Conservation (phyloP, 345 rosid genomes). For the Lepidium sativum region DNA sequence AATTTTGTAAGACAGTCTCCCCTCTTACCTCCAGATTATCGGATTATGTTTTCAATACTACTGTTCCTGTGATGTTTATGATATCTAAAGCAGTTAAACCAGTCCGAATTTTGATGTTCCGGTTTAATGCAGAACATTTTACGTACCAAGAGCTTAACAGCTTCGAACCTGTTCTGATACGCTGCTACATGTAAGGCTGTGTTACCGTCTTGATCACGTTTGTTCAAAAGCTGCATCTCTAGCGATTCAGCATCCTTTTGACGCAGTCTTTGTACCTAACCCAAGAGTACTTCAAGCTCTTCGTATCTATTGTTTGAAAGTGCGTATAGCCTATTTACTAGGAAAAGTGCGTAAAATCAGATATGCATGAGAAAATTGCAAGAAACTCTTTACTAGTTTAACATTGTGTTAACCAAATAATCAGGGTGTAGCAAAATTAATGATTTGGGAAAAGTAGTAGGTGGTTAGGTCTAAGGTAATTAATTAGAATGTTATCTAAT, state of each 20-base stretch:
- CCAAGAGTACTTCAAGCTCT: constrained; percentile 17
- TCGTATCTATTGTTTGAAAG: neutral
- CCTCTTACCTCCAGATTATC: neutral
- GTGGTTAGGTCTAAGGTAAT: too few relatives aligned
- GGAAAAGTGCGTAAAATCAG: too few relatives aligned
- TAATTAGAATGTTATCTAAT: too few relatives aligned
- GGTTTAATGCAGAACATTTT: neutral
- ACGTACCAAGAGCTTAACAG: constrained; percentile 6
- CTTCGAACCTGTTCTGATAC: constrained; percentile 13
- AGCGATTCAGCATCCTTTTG: neutral
- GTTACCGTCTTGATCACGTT: constrained; percentile 25
- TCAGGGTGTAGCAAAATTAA: too few relatives aligned
- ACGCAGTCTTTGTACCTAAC: constrained; percentile 17
- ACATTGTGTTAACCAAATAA: too few relatives aligned
- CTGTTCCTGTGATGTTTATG: neutral
- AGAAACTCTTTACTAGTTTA: too few relatives aligned
- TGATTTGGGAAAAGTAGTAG: too few relatives aligned
- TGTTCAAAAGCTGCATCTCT: constrained; percentile 15
- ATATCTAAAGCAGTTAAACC: constrained; percentile 18
- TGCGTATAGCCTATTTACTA: too few relatives aligned
- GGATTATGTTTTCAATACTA: neutral
- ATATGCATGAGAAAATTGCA: too few relatives aligned
- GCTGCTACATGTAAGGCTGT: constrained; percentile 31
- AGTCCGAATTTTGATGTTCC: neutral
- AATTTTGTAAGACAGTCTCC: neutral